Base-by-base conservation (phyloP, 2,329 filamentous ascomycete genomes). In the Aspergillus luchuensis region DNA sequence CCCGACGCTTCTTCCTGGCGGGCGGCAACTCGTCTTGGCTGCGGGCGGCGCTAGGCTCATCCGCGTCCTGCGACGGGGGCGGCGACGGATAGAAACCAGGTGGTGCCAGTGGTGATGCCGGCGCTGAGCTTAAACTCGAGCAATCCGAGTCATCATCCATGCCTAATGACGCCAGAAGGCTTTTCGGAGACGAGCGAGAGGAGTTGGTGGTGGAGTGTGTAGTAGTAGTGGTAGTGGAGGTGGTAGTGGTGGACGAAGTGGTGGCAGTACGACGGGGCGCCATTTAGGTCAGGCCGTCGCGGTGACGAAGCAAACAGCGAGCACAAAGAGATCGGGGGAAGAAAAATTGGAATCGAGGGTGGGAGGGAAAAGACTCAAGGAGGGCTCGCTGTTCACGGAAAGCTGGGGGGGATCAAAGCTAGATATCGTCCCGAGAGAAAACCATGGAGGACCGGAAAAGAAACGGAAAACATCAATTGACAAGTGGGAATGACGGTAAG, bases 1-100 rank as follows among this genome's bases (percentile, higher is more conserved):
- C 80, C 58, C 89, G 84, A 73, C 87, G 88, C 70, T 90, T 87
- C 76, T 90, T 90, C 82, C 96, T 97, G 57, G 87, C 81, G 33
- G 91, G 90, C 39, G 88, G 85, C 55, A 86, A 87, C 69, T 91
- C 87, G 73, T 83, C 82, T 73, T 85, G 82, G 72, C 78, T 77
- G 65, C 74, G 74, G 21, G 74, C 71, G 59, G 78, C 74, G 67
- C 68, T 74, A 62, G 67, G 72, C 70, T 68, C 67, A 67, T 76
- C 72, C 63, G 68, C 66, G 55, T 74, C 73, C 65, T 79, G 77
- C 15, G 79, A 80, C 48, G 77, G 78, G 57, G 79, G 76, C 61
- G 79, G 77, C 60, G 78, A 79, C 59, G 74, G 74, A 67, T 74
- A 77, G 69, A 73, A 75, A 54, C 65, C 72, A 19, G 74, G 71